Evolutionary conservation across 2,329 filamentous ascomycete species (phyloP), one percentile per base, ranked within the genome.

Genomic region (Aspergillus latus): DNA sequence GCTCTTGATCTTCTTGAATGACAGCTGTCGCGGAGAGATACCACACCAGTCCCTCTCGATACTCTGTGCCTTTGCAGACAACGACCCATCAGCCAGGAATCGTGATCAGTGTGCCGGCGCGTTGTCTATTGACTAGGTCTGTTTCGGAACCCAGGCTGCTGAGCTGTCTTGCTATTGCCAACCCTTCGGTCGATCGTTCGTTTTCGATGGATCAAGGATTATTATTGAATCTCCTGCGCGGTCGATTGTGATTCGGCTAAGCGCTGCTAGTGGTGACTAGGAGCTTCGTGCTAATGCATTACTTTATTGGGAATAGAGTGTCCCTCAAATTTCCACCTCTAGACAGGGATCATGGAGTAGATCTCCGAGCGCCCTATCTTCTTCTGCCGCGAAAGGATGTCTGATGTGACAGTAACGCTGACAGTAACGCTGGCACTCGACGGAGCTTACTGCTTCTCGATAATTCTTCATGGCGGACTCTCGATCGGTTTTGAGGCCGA

Each of bases 91-190:
- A 37, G 30, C 10, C 16, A 15, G 29, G 3, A 34, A 34, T 32
- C 34, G 10, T 47, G 43, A 47, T 47, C 42, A 46, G 34, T 46
- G 50, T 26, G 50, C 16, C 47, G 42, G 42, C 30, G 32, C n/a
- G 21, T 26, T 46, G 34, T 28, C 40, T 39, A 32, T 39, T n/a
- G 37, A 8, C 28, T 51, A 28, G 36, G 37, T 29, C 36, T 30
- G 43, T 11, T 40, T 10, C 29, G 15, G 16, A 34, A 40, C 54
- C 42, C 45, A 56, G 36, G 50, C 49, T 56, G 59, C 52, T 60
- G 61, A 64, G 62, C 59, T 64, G 62, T 63, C 61, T 55, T 43
- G 39, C 54, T 49, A 15, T 50, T 57, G 56, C 58, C 52, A 58
- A 51, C 52, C 60, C 43, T 56, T 49, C 49, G 56, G 54, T 52